Base-by-base conservation (phyloP, 495 filamentous ascomycete genomes). In the Pyrenula massariospora region DNA sequence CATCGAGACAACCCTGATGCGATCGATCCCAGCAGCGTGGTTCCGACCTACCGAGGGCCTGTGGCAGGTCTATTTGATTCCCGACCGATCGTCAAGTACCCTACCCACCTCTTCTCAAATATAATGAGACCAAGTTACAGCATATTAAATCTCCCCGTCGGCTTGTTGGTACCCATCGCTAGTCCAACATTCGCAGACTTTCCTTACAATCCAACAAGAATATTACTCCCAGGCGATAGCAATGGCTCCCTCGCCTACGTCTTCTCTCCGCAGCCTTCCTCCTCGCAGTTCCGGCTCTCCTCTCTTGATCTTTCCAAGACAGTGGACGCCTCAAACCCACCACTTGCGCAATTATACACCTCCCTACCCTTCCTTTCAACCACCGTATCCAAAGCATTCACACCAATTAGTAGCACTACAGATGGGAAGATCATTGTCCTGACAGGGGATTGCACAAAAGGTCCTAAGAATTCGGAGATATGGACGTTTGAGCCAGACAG, bases 181-280 rank as follows among this genome's bases (percentile, higher is more conserved):
- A 54, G 48, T 50, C 56, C 31, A 58, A 58, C 57, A 53, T 63
- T 65, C 59, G 63, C 76, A 56, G 66, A 73, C 22, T 72, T 89
- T 22, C 88, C 88, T 25, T 95, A 94, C 73, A 81, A 78, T 22
- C 88, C 90, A 0, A 87, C 90, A 0, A 78, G 74, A 22, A 76
- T 91, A 20, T 71, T 80, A 50, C 73, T 88, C 25, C 71, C 84
- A 2, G 66, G 78, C 11, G 64, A 68, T 25, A 71, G 77, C 48
- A 74, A 75, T 59, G 65, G 73, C 49, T 67, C 70, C 2, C 57
- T 75, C 55, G 67, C 72, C 31, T 92, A 91, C 65, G 72, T 91
- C 56, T 78, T 92, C 57, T 73, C 65, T 58, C 69, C 72, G 56
- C 71, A 69, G 54, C 69, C 65, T 65, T 74, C 68, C 58, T 71